Evolutionary conservation across 331 rosid genomes (phyloP).

Genomic region (Malus hybrid): DNA sequence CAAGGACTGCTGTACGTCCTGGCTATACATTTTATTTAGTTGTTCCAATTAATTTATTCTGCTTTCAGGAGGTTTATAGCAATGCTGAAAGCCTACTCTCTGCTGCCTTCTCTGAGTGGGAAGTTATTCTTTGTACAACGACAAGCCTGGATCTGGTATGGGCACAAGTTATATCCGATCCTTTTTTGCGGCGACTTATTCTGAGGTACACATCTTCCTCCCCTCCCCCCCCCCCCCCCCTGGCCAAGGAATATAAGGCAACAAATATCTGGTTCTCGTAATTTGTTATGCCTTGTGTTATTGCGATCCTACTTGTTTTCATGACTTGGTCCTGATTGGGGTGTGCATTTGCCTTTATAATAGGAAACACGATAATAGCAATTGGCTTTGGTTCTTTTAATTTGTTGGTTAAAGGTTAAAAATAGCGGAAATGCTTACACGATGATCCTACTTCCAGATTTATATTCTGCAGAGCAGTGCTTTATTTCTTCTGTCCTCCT

Average conservation of each 20-base stretch:
- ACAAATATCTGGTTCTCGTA: background rate
- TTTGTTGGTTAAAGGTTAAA: background rate
- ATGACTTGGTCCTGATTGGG: background rate
- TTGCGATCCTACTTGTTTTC: background rate
- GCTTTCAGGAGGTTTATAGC: conserved; percentile 51
- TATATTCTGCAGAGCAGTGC: conserved; percentile 80
- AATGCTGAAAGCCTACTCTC: conserved; percentile 77
- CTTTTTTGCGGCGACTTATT: conserved; percentile 85
- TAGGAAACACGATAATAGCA: background rate
- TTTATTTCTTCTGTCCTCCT: conserved; percentile 48
- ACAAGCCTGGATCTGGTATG: conserved; percentile 78
- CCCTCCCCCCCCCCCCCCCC: background rate
- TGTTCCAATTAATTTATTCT: conserved; percentile 21
- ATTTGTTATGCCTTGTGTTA: background rate
- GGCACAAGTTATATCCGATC: conserved; percentile 91
- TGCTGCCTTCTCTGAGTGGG: conserved; percentile 81
- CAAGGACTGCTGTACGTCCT: background rate
- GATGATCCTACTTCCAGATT: conserved; percentile 50
- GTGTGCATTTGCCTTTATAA: background rate
- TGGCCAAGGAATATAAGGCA: background rate
- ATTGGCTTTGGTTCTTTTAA: conserved; percentile 1
- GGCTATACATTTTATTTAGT: conserved; percentile 5
- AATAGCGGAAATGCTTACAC: conserved; percentile 10
- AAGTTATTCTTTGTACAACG: conserved; percentile 68
- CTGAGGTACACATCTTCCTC: conserved; percentile 51